Conservation (phyloP, 371 early-diverging fungal genomes). For the Nematocida sp. region DNA sequence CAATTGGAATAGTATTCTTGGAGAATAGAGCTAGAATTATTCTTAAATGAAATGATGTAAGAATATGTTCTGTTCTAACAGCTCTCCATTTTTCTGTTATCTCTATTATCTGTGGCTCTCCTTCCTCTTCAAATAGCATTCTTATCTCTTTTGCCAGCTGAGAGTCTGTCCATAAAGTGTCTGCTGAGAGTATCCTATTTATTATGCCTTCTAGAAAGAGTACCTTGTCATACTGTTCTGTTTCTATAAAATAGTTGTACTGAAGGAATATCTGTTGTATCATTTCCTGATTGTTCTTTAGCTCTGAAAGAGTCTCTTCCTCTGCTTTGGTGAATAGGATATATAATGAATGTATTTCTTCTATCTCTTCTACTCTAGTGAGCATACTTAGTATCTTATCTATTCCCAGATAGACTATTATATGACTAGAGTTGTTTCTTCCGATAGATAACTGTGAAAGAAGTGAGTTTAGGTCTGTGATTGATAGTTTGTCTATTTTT, state of each 20-base stretch:
- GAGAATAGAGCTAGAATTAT: background rate
- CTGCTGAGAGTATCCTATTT: background rate
- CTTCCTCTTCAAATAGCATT: background rate
- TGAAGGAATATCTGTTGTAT: background rate
- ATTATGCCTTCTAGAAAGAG: background rate
- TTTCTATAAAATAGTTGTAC: conserved; percentile 5
- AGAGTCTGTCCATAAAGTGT: background rate
- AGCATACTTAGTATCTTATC: background rate
- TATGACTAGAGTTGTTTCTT: no score
- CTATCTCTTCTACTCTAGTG: background rate
- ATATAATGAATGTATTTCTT: background rate
- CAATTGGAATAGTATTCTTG: no score
- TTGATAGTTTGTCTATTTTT: no score
- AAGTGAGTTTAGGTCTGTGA: no score
- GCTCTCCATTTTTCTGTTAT: background rate
- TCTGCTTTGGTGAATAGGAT: background rate
- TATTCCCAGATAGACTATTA: no score
- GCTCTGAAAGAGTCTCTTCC: background rate
- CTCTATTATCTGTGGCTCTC: background rate
- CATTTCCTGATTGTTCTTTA: background rate
- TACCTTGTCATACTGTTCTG: background rate
- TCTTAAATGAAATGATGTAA: background rate
- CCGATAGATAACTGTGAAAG: no score
- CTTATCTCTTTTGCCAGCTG: background rate
- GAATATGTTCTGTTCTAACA: background rate